Evolutionary conservation across 495 filamentous ascomycete species (phyloP), one percentile per base, ranked within the genome.

Genomic region (Terfezia boudieri): DNA sequence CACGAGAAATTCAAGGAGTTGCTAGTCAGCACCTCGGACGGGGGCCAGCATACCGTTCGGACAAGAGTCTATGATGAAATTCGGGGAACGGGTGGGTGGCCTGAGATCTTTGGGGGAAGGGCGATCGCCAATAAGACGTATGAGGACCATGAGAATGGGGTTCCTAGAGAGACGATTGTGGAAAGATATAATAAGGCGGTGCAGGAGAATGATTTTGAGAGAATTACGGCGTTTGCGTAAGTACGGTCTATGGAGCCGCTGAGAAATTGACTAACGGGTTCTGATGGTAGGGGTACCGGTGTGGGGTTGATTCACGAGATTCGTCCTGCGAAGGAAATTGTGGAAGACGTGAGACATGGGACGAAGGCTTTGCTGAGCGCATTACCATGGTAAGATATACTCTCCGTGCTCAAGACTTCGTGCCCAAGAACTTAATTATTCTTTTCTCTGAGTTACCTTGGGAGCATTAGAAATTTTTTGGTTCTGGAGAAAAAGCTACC

Each of bases 311-410:
- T 95, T 26, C 65, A 69, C 41, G 75, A 80, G 51, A 74, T 95
- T 43, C 75, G 84, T 69, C 86, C 89, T 1, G 89, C 89, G 0
- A 76, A 71, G 49, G 71, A 76, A 60, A 92, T 96, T 68, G 78
- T 95, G 17, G 75, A 76, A 54, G 82, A 88, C 62, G 92, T 94
- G 81, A 82, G 93, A n/a, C 64, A 67, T 37, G 80, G 88, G 68
- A 84, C 86, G 2, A 76, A 84, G 17, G 26, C 26, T 32, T 32
- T 32, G 26, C 26, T 32, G 26, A 32, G 26, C 7, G 26, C 26
- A 32, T 32, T 32, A 32, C 26, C 26, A 32, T 32, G 26, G 26
- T 32, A 32, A 32, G 26, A 32, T 7, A 32, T 7, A 7, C 26
- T 32, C 26, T 20, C 4, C 26, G 26, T 32, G 26, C 26, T 2